These are phyloP conservation scores for Colletotrichum echinochloae DNA, from an alignment of 2,329 filamentous ascomycete species.

Conservation along the genomic window DNA sequence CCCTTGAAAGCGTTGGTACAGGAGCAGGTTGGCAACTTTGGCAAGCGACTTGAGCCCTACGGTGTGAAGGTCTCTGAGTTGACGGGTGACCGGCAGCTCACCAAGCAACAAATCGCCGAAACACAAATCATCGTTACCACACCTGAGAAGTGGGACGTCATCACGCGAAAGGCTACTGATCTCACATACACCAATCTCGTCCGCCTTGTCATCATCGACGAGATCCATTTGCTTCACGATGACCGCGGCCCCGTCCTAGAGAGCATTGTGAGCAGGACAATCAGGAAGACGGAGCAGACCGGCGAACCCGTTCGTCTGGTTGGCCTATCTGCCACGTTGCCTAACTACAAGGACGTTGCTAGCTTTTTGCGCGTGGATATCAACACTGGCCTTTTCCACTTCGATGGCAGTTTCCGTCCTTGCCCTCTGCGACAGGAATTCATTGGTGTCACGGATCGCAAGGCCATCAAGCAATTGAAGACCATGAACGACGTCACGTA, in stretches of 20 bases:
- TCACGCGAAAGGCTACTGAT: slow-evolving; percentile 97
- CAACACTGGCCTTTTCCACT: slow-evolving; percentile 90
- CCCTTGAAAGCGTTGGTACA: slow-evolving; percentile 95
- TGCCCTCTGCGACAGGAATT: slow-evolving; percentile 97
- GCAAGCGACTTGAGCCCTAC: slow-evolving; percentile 88
- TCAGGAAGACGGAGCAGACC: slow-evolving; percentile 92
- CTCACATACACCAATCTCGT: slow-evolving; percentile 98
- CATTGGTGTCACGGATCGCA: slow-evolving; percentile 96
- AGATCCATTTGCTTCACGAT: slow-evolving; percentile 97
- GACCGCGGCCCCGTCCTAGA: slow-evolving; percentile 96
- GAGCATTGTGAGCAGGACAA: slow-evolving; percentile 95
- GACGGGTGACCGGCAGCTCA: slow-evolving; percentile 97
- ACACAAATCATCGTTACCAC: slow-evolving; percentile 99
- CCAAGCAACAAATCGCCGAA: slow-evolving; percentile 97
- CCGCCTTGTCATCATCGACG: slow-evolving; percentile 94
- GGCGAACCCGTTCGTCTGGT: slow-evolving; percentile 92
- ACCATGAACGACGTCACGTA: slow-evolving; percentile 99
- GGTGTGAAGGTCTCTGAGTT: slow-evolving; percentile 95
- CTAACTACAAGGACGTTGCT: slow-evolving; percentile 96
- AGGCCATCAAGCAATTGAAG: slow-evolving; percentile 98
- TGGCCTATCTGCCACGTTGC: slow-evolving; percentile 92
- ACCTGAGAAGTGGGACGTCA: slow-evolving; percentile 99
- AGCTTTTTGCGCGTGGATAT: slow-evolving; percentile 93
- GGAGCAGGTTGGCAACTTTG: slow-evolving; percentile 98
- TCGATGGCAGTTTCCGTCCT: slow-evolving; percentile 92